Conservation (phyloP, 2,329 filamentous ascomycete species). For the Calonectria ilicicola region DNA sequence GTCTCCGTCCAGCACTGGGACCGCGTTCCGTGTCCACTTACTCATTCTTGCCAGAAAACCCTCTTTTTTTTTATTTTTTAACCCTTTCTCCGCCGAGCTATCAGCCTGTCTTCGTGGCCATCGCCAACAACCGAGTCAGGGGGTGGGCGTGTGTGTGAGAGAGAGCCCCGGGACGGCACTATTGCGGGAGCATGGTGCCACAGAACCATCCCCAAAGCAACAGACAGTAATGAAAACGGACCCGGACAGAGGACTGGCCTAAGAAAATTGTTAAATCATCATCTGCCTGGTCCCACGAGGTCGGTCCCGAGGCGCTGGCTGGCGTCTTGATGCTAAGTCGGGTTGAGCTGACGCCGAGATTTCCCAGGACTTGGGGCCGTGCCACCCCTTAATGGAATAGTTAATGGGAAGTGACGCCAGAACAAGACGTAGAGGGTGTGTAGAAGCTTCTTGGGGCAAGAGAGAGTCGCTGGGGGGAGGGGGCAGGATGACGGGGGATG, state of each 20-base stretch:
- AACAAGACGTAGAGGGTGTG: background rate
- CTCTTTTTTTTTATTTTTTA: background rate
- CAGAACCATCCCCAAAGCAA: background rate
- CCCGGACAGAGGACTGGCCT: background rate
- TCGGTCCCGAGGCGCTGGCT: background rate
- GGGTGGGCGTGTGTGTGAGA: background rate
- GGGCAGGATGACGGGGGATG: background rate
- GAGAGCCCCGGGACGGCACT: background rate
- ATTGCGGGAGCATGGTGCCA: conserved; percentile 5
- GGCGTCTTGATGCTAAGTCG: background rate
- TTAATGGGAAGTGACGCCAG: conserved; percentile 2
- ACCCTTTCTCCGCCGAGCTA: background rate
- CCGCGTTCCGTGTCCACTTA: background rate
- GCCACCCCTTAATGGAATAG: background rate
- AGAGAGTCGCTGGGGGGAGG: background rate
- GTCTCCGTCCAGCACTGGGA: conserved; percentile 8
- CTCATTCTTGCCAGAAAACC: background rate
- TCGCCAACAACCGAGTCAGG: background rate
- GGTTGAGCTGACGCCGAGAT: background rate
- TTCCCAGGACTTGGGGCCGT: background rate
- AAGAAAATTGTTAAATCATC: background rate
- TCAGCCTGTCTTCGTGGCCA: background rate
- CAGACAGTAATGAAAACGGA: background rate
- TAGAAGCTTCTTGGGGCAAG: background rate
- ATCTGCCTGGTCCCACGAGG: background rate